A percentile compares a stretch with the other conserved stretches of the same genome.
Evolutionary conservation across 768 basidiomycete species (phyloP).

Genomic region (Naganishia onofrii): DNA sequence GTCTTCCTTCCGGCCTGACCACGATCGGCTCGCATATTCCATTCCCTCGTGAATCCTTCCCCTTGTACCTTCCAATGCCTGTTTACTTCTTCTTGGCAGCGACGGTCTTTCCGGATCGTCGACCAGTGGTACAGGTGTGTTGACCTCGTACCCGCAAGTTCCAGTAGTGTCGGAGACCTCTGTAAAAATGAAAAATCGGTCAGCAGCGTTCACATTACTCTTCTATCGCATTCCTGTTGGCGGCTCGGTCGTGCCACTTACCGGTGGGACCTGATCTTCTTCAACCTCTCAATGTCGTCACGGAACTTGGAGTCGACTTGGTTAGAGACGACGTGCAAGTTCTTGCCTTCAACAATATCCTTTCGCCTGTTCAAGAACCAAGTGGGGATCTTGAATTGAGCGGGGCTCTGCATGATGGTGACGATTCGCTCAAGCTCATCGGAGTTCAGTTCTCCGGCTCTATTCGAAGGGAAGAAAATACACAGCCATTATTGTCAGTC

Average conservation of each 20-base stretch:
- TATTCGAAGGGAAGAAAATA: conserved; percentile 50
- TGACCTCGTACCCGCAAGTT: conserved; percentile 77
- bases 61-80: conserved; percentile 21
- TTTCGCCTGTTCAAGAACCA: conserved; percentile 99
- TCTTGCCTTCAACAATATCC: conserved; percentile 95
- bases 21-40: neutral
- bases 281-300: conserved; percentile 95
- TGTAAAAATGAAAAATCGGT: conserved; percentile 5
- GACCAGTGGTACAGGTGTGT: conserved; percentile 98
- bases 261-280: conserved; percentile 95
- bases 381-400: conserved; percentile 97
- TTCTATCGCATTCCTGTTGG: neutral
- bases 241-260: conserved; percentile 5
- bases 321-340: conserved; percentile 92
- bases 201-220: neutral
- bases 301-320: conserved; percentile 95
- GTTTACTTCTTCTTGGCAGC: conserved; percentile 35
- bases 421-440: conserved; percentile 99
- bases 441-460: conserved; percentile 98
- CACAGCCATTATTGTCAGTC: neutral
- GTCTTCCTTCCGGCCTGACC: neutral
- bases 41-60: conserved; percentile 6
- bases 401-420: conserved; percentile 98
- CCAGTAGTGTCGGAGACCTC: conserved; percentile 73
- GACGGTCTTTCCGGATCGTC: conserved; percentile 33